A percentile compares a stretch with the other conserved stretches of the same genome.
phyloP scores from a whole-genome alignment of 2,329 filamentous ascomycete genomes.

The Periglandula ipomoeae region DNA sequence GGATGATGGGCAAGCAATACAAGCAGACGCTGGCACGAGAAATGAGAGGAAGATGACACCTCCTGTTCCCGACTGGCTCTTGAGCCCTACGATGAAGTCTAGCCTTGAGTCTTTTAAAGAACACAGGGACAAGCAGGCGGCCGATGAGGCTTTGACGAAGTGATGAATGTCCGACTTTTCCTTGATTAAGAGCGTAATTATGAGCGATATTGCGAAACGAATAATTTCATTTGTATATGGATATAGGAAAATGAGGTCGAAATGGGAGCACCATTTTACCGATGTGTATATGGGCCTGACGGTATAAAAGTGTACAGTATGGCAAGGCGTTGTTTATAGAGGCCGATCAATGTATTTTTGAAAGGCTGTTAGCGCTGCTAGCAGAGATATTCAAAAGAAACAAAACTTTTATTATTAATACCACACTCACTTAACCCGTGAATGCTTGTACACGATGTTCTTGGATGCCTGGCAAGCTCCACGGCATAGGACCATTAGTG shows the following conservation, averaged over 20 bases:
- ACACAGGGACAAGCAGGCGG: not conserved
- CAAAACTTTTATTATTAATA: not conserved
- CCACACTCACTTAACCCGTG: not conserved
- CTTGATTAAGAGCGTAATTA: not conserved
- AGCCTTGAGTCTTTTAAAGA: constrained; percentile 21
- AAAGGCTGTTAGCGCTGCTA: not conserved
- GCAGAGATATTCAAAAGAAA: not conserved
- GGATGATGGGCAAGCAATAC: not conserved
- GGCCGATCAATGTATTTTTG: not conserved
- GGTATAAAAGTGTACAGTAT: not conserved
- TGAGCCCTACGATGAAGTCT: constrained; percentile 41
- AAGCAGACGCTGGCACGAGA: not conserved
- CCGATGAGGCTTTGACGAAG: not conserved
- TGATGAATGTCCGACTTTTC: not conserved
- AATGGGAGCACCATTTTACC: not conserved
- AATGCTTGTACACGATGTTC: too few species aligned
- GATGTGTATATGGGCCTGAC: not conserved
- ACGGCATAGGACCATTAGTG: too few species aligned
- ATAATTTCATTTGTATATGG: constrained; percentile 1
- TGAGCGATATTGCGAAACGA: constrained; percentile 1
- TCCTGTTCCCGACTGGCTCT: constrained; percentile 52
- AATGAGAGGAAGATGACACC: constrained; percentile 43
- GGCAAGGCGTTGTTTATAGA: not conserved
- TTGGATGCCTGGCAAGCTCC: too few species aligned
- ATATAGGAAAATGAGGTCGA: not conserved